A percentile compares a stretch with the other conserved stretches of the same genome.
These are phyloP conservation scores for Populus tomentosa DNA, from an alignment of 441 rosid genomes.

Conservation along the genomic window DNA sequence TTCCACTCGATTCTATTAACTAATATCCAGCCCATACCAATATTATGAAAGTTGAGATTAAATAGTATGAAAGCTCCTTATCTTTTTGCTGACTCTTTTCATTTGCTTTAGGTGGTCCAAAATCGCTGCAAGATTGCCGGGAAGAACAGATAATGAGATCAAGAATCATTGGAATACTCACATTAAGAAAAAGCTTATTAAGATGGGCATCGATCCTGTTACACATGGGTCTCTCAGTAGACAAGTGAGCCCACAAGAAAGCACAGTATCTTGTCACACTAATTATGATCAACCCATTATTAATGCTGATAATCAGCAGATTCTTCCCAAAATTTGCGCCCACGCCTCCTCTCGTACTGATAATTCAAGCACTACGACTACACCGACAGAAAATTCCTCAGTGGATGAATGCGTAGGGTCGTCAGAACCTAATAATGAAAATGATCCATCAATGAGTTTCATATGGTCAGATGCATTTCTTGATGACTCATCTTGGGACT, in stretches of 20 bases:
- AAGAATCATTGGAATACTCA: constrained; percentile 93
- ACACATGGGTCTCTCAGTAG: constrained; percentile 59
- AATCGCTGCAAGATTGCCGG: constrained; percentile 72
- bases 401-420: constrained; percentile 13
- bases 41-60: neutral
- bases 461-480: constrained; percentile 34
- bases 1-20: neutral
- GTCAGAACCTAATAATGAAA: constrained; percentile 14
- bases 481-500: constrained; percentile 46
- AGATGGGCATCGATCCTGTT: constrained; percentile 88
- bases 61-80: neutral
- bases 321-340: neutral
- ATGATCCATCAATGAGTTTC: constrained; percentile 27
- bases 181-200: constrained; percentile 21
- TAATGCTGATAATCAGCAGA: neutral
- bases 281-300: neutral
- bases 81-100: neutral
- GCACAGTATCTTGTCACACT: neutral
- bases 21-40: neutral
- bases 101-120: constrained; percentile 66
- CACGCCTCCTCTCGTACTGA: constrained; percentile 12
- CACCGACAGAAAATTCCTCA: constrained; percentile 16
- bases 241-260: constrained; percentile 11
- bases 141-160: constrained; percentile 87
- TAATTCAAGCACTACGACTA: constrained; percentile 7